Base-by-base conservation (phyloP, 306 rosid species). In the Astragalus membranaceus region DNA sequence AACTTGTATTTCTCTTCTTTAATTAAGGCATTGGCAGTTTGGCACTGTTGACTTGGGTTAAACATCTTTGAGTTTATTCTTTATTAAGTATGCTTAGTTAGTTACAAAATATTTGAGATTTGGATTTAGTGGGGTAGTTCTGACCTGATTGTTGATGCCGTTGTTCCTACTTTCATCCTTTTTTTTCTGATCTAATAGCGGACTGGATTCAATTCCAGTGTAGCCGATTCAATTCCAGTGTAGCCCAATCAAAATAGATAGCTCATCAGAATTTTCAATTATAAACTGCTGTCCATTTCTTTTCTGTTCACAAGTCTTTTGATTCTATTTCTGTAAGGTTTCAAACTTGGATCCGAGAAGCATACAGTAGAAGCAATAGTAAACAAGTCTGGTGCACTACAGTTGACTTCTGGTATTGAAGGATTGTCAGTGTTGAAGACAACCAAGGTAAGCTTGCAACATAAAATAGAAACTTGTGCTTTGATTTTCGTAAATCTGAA, bases 281-380 rank as follows among this genome's bases (percentile, higher is more conserved):
- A 33, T 6, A 70, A 69, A 41, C 64, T 32, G 32, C 16, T n/a
- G n/a, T 68, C 67, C 68, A 61, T 74, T 11, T 44, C 66, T 59
- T 66, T 64, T 14, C 1, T 14, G 52, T 4, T 29, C 37, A 52
- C 55, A 59, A 68, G 7, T 10, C 41, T 13, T n/a, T 78, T 35
- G 37, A 17, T 72, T 46, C 69, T 75, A 13, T 57, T 70, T 54
- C 1, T 77, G 37, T 58, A 79, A 94, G 99, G 99, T 72, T 94
- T 94, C 83, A 94, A 91, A 79, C 92, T 91, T 79, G 99, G 99
- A 78, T 80, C 96, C 2, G 97, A 88, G 81, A 91, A 83, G 91
- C 99, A 87, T 75, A 91, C 88, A 36, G 29, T 88, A 29, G 97
- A 94, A 75, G 92, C 79, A 37, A 58, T 81, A 77, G 79, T 87